These are phyloP conservation scores for Histomonas meleagridis DNA, from an alignment of 208 protist species.

Conservation along the genomic window DNA sequence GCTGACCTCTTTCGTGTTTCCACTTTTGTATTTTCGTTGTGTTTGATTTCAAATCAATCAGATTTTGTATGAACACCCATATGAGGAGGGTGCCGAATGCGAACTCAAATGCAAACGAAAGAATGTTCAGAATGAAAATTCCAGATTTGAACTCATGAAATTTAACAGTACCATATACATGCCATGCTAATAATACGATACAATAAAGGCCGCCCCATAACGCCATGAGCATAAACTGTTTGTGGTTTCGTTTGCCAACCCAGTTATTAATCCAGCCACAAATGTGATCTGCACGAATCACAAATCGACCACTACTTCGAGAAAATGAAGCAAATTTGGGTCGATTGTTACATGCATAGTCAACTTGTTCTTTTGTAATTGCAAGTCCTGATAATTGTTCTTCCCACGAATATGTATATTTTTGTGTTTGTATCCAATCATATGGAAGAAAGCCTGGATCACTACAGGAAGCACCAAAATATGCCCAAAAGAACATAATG, in stretches of 20 bases:
- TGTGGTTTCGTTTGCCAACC: constrained; percentile 25
- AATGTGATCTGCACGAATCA: not conserved
- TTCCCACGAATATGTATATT: not conserved
- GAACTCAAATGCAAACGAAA: not conserved
- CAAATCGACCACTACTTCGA: not conserved
- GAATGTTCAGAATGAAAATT: not conserved
- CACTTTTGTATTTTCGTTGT: not conserved
- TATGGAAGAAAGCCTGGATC: constrained; percentile 26
- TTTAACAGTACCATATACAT: not conserved
- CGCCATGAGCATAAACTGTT: not conserved
- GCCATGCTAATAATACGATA: not conserved
- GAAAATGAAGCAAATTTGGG: not conserved
- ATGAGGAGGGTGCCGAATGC: not conserved
- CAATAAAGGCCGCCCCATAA: not conserved
- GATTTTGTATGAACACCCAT: not conserved
- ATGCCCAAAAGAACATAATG: not conserved
- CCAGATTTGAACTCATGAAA: not conserved
- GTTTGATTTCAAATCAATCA: not conserved
- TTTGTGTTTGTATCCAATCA: not conserved
- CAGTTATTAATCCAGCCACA: constrained; percentile 32
- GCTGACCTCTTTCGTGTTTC: not conserved
- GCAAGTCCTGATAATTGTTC: not conserved
- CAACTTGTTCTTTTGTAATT: not conserved
- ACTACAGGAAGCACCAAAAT: not conserved
- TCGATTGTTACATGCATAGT: not conserved